Evolutionary conservation across 768 basidiomycete species (phyloP), one percentile per base, ranked within the genome.

Genomic region (Cyclocybe cylindracea): DNA sequence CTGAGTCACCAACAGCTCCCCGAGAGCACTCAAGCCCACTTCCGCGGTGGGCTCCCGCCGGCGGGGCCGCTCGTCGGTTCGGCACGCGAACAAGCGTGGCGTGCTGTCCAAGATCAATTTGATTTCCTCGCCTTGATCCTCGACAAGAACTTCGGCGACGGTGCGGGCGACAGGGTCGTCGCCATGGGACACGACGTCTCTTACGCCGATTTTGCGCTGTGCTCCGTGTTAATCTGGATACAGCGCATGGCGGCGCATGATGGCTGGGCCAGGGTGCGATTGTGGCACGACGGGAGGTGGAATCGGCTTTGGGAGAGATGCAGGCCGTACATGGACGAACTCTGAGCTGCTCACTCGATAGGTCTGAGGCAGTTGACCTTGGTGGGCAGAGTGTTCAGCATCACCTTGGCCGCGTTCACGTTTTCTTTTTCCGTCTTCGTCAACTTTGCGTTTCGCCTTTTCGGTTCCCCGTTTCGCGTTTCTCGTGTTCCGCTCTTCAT

Each of bases 261-360:
- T 55, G 86, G 84, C 10, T 91, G 88, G 88, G 70, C 76, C 18
- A 70, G 82, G 47, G 76, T 90, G n/a, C 69, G 81, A 44, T 76
- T 78, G 24, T 90, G 87, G 87, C 84, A 87, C 59, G 76, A 73
- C 3, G 86, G 88, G 3, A 65, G 87, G 39, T 91, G 88, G 88
- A 69, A 73, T 44, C 70, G 78, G 41, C 68, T 91, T 44, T 82
- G 76, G 69, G 82, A 85, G 46, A 70, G 82, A 32, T 89, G 87
- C 67, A 72, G 70, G 48, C 78, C 73, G 13, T 85, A 79, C 57
- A 88, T 87, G 86, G 87, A 89, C 55, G 85, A 84, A 16, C 76
- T 73, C 55, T 86, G 70, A 74, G 24, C 24, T 16, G 40, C 42
- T 32, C 34, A 39, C 29, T 4, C 33, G 38, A 8, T 19, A 13